Evolutionary conservation across 2,329 filamentous ascomycete genomes (phyloP), one percentile per base, ranked within the genome.

Genomic region (Cercospora canescens): DNA sequence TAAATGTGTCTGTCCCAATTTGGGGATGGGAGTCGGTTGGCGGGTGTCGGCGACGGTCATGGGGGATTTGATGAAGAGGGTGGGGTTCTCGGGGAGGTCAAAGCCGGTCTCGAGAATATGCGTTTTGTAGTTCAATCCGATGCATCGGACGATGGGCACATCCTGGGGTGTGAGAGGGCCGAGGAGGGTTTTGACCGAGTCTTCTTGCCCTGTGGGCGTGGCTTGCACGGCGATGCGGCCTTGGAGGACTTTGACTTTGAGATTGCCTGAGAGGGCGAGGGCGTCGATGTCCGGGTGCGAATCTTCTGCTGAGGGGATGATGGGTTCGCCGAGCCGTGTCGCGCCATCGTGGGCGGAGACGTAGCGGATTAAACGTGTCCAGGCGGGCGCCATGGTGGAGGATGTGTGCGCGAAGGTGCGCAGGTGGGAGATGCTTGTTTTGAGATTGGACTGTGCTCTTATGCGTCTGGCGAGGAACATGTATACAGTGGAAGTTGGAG

Each of bases 301-400:
- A 1, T n/a, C n/a, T 32, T 72, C 73, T n/a, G 67, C 54, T 50
- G 66, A 61, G 41, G 68, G 32, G 45, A 67, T 84, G 63, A 93
- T 87, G 67, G 91, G 90, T 79, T 93, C 89, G 71, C 91, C 91
- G 70, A 92, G 91, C 78, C 91, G 90, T 37, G 86, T 85, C 63
- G 83, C 83, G 76, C 90, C 90, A 73, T 93, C 88, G 72, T 85
- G 87, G 72, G 89, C 88, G 8, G 92, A 84, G 21, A 75, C 68
- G 79, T 93, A 93, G 61, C 91, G 88, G 71, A 93, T 82, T 41
- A 93, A 88, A 73, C 89, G 87, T 88, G 92, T 69, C 74, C 74
- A 74, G 28, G 69, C 66, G 52, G 66, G 65, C 11, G 65, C 60
- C 14, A 66, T 60, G 30, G 64, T 69, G 37, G 28, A 28, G 9